A percentile compares a stretch with the other conserved stretches of the same genome.
Evolutionary conservation across 2,329 filamentous ascomycete species (phyloP).

Genomic region (Xylaria hypoxylon): DNA sequence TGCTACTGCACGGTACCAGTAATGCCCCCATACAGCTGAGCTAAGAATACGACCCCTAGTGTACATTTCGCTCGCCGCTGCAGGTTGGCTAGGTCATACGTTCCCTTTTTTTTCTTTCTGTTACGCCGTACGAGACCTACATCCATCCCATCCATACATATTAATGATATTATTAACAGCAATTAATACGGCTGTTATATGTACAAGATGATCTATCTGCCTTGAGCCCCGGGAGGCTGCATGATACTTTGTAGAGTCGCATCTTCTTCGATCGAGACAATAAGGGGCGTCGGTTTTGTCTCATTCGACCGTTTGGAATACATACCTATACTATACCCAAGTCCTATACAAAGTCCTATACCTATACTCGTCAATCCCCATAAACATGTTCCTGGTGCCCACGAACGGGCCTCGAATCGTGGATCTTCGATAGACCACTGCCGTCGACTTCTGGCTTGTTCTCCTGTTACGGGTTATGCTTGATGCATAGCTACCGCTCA

Average conservation of each 20-base stretch:
- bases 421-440: conserved; percentile 26
- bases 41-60: conserved; percentile 24
- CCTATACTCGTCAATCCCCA: neutral
- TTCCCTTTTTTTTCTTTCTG: neutral
- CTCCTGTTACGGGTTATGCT: conserved; percentile 20
- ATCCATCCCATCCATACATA: no score
- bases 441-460: neutral
- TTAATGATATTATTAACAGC: no score
- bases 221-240: conserved; percentile 29
- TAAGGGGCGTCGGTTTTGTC: conserved; percentile 21
- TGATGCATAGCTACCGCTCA: conserved; percentile 17
- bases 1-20: neutral
- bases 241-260: conserved; percentile 31
- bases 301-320: conserved; percentile 16
- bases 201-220: conserved; percentile 11
- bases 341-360: neutral
- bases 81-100: conserved; percentile 13
- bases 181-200: neutral
- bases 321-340: neutral
- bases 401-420: conserved; percentile 28
- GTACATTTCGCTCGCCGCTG: conserved; percentile 16
- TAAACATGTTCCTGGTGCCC: conserved; percentile 29
- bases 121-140: neutral
- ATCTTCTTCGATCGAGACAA: conserved; percentile 30
- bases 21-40: conserved; percentile 24